Evolutionary conservation across 2,329 filamentous ascomycete genomes (phyloP).

Genomic region (Pseudogymnoascus sp.): DNA sequence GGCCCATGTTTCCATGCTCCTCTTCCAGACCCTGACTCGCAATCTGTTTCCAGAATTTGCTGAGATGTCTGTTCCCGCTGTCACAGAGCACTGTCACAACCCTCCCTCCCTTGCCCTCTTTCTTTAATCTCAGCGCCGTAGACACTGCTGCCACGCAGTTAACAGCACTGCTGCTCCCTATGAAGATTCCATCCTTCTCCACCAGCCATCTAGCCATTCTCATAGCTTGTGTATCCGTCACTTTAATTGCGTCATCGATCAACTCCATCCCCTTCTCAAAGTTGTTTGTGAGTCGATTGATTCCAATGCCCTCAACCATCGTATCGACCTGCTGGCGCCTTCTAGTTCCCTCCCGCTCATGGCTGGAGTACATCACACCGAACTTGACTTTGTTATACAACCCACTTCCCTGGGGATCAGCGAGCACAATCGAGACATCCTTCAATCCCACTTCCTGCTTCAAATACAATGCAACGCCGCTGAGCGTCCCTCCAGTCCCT

Average conservation of each 20-base stretch:
- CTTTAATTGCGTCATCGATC: conserved; percentile 81
- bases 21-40: conserved; percentile 59
- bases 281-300: conserved; percentile 90
- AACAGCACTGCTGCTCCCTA: conserved; percentile 91
- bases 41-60: conserved; percentile 75
- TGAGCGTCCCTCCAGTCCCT: conserved; percentile 88
- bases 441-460: conserved; percentile 48
- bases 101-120: conserved; percentile 46
- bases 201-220: conserved; percentile 95
- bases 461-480: conserved; percentile 74
- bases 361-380: conserved; percentile 89
- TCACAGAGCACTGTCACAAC: conserved; percentile 84
- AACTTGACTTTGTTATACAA: conserved; percentile 86
- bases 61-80: conserved; percentile 71
- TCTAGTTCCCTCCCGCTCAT: conserved; percentile 83
- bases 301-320: conserved; percentile 90
- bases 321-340: conserved; percentile 87
- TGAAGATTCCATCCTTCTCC: conserved; percentile 89
- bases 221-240: conserved; percentile 81
- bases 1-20: conserved; percentile 39
- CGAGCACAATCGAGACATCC: conserved; percentile 58
- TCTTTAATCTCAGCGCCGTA: conserved; percentile 56
- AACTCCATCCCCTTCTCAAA: conserved; percentile 80
- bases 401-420: conserved; percentile 89
- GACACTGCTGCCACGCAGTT: conserved; percentile 79